A percentile compares a stretch with the other conserved stretches of the same genome.
Conservation (phyloP, 1,284 basidiomycete genomes). For the Tilletiopsis washingtonensis region DNA sequence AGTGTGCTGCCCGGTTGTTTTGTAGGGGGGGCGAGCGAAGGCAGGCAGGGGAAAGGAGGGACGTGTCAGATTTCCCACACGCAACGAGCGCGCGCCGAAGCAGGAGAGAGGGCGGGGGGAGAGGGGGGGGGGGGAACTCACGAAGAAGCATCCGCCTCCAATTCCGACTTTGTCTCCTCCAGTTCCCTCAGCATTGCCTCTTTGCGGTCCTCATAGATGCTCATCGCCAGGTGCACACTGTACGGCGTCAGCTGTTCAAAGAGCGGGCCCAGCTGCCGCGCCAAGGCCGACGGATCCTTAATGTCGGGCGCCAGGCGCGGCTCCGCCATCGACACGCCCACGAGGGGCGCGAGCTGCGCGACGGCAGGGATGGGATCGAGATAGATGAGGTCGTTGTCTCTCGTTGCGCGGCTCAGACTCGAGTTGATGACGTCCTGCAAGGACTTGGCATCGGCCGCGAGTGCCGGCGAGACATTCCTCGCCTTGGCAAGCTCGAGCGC, state of each 20-base stretch:
- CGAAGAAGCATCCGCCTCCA: slow-evolving; percentile 1
- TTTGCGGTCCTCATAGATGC: slow-evolving; percentile 80
- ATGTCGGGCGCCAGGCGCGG: no score
- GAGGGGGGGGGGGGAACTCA: no score
- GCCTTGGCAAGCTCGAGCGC: slow-evolving; percentile 66
- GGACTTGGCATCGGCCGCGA: slow-evolving; percentile 50
- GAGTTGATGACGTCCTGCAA: slow-evolving; percentile 60
- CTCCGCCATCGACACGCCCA: slow-evolving; percentile 64
- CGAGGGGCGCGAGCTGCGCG: slow-evolving; percentile 62
- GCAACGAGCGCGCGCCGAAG: no score
- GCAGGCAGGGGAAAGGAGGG: no score
- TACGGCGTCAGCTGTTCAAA: slow-evolving; percentile 75
- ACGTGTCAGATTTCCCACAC: no score
- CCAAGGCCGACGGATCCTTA: slow-evolving; percentile 58
- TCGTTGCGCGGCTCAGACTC: slow-evolving; percentile 57
- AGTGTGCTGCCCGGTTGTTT: slow-evolving; percentile 63
- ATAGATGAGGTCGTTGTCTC: slow-evolving; percentile 95
- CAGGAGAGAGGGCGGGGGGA: no score
- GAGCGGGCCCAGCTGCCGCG: slow-evolving; percentile 49
- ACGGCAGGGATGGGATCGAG: slow-evolving; percentile 73
- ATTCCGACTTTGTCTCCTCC: slow-evolving; percentile 51
- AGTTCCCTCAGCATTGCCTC: slow-evolving; percentile 62
- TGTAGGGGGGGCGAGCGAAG: no score
- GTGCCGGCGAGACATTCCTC: slow-evolving; percentile 54
- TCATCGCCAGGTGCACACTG: slow-evolving; percentile 81